phyloP scores from a whole-genome alignment of 257 asterid species.

The Penstemon eatonii region DNA sequence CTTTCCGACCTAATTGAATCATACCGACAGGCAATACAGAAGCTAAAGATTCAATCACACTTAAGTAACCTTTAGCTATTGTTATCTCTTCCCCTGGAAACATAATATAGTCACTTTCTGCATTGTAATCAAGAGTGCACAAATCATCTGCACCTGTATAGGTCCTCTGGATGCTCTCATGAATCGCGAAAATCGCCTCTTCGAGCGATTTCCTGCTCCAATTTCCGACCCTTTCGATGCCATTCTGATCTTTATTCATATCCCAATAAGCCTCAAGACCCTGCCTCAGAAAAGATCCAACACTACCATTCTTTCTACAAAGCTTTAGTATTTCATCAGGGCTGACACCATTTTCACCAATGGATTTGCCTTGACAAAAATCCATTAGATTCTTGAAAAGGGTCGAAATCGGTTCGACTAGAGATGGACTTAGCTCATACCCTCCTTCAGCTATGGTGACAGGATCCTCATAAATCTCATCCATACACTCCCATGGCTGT shows the following conservation, averaged over 20 bases:
- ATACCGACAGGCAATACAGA: constrained; percentile 68
- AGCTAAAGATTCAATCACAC: constrained; percentile 58
- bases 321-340: constrained; percentile 4
- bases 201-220: constrained; percentile 54
- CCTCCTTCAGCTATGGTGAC: constrained; percentile 76
- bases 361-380: constrained; percentile 52
- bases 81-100: constrained; percentile 85
- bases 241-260: constrained; percentile 24
- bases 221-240: constrained; percentile 26
- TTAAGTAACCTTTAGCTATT: constrained; percentile 64
- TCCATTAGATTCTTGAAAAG: constrained; percentile 65
- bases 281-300: constrained; percentile 58
- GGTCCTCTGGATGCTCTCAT: constrained; percentile 69
- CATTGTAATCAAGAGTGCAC: constrained; percentile 55
- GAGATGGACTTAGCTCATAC: constrained; percentile 36
- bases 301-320: constrained; percentile 29
- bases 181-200: constrained; percentile 65
- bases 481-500: constrained; percentile 91
- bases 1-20: constrained; percentile 58
- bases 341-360: constrained; percentile 22
- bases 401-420: constrained; percentile 55
- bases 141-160: constrained; percentile 71
- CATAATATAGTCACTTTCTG: constrained; percentile 70
- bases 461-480: constrained; percentile 46
- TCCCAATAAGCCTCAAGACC: constrained; percentile 64